phyloP scores from a whole-genome alignment of 2,329 filamentous ascomycete genomes.

The Pseudomassariella vexata region DNA sequence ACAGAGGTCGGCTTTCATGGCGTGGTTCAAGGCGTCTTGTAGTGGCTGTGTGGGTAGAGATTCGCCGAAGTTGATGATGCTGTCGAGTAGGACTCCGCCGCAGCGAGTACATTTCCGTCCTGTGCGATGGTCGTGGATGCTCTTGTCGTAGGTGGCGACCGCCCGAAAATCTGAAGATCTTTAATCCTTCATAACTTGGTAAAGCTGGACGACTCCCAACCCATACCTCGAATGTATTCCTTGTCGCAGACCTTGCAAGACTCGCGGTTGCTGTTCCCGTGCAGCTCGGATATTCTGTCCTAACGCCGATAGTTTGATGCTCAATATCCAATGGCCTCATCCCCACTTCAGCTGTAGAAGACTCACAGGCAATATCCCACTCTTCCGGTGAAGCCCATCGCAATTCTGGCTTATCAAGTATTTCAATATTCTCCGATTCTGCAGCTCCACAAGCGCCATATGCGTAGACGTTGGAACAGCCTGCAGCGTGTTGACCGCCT shows the following conservation, averaged over 20 bases:
- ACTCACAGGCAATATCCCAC: conserved; percentile 37
- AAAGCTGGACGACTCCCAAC: neutral
- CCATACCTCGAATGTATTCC: conserved; percentile 37
- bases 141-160: conserved; percentile 34
- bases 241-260: conserved; percentile 37
- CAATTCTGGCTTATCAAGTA: conserved; percentile 40
- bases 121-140: conserved; percentile 38
- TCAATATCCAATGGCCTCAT: no score
- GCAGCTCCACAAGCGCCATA: conserved; percentile 40
- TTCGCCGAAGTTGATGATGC: conserved; percentile 40
- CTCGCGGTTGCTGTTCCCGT: conserved; percentile 41
- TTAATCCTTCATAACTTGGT: neutral
- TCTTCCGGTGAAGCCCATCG: conserved; percentile 37
- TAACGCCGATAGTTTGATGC: no score
- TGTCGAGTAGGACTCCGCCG: conserved; percentile 32
- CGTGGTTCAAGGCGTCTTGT: conserved; percentile 27
- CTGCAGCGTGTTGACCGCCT: conserved; percentile 30
- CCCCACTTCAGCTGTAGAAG: no score
- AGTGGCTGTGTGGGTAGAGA: conserved; percentile 24
- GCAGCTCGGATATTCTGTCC: conserved; percentile 38
- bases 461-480: conserved; percentile 39
- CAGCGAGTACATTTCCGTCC: conserved; percentile 36
- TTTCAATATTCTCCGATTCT: conserved; percentile 33
- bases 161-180: conserved; percentile 34
- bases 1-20: conserved; percentile 36